phyloP scores from a whole-genome alignment of 2,329 filamentous ascomycete genomes.

The Microcyclospora tardicrescens region DNA sequence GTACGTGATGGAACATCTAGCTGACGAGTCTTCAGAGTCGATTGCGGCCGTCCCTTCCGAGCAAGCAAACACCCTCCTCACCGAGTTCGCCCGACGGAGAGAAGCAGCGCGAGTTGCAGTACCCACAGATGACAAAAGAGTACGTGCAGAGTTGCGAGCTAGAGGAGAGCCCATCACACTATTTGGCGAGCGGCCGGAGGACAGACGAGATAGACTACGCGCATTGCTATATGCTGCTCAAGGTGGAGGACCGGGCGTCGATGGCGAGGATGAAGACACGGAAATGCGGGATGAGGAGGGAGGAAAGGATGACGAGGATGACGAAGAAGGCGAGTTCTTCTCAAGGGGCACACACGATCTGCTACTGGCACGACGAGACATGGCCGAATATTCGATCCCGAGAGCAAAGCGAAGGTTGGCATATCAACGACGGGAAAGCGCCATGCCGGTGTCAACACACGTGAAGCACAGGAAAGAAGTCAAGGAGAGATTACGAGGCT shows the following conservation, averaged over 20 bases:
- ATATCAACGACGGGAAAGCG: constrained; percentile 67
- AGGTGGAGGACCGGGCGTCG: constrained; percentile 32
- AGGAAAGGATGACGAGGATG: constrained; percentile 51
- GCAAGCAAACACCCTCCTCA: constrained; percentile 71
- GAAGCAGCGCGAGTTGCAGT: constrained; percentile 80
- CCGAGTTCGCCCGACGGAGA: constrained; percentile 83
- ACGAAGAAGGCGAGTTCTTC: constrained; percentile 89
- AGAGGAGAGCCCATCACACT: constrained; percentile 88
- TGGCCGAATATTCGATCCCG: constrained; percentile 74
- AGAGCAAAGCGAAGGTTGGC: constrained; percentile 64
- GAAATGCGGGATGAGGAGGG: constrained; percentile 44
- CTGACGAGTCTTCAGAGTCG: constrained; percentile 36
- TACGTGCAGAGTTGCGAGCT: constrained; percentile 67
- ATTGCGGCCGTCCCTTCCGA: constrained; percentile 58
- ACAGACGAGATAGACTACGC: constrained; percentile 74
- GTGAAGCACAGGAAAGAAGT: constrained; percentile 83
- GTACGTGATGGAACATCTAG: too few species aligned
- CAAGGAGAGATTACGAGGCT: constrained; percentile 67
- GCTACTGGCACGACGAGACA: constrained; percentile 60
- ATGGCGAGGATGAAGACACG: constrained; percentile 34
- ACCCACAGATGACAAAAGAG: constrained; percentile 81
- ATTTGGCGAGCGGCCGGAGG: constrained; percentile 78
- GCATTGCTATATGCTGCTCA: constrained; percentile 60
- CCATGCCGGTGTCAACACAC: constrained; percentile 75
- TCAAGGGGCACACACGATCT: constrained; percentile 67